Evolutionary conservation across 768 basidiomycete species (phyloP).

Genomic region (Crucibulum laeve): DNA sequence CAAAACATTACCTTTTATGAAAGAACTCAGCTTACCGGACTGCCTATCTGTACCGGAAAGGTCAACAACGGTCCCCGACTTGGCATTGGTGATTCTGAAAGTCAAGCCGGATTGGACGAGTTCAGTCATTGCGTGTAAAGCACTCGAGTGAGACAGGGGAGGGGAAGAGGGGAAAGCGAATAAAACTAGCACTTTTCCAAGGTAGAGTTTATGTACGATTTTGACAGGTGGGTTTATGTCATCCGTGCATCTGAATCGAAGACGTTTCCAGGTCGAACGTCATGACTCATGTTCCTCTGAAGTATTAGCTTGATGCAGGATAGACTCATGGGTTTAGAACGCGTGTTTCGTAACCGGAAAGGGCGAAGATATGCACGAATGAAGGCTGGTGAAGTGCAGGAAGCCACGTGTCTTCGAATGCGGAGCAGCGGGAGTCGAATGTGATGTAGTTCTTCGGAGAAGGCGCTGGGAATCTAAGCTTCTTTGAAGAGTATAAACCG

Average conservation of each 20-base stretch:
- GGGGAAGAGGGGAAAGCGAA: neutral
- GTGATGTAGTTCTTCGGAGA: too few species aligned
- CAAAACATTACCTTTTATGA: neutral
- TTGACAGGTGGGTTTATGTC: conserved; percentile 1
- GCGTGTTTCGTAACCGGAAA: neutral
- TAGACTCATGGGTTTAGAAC: neutral
- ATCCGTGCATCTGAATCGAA: neutral
- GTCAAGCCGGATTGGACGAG: conserved; percentile 29
- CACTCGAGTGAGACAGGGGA: neutral
- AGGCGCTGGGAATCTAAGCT: too few species aligned
- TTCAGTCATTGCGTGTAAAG: conserved; percentile 16
- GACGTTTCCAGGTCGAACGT: neutral
- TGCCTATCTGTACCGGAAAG: conserved; percentile 48
- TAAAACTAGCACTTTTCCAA: neutral
- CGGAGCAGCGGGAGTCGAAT: too few species aligned
- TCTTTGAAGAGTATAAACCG: too few species aligned
- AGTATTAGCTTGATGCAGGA: neutral
- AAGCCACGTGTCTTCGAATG: neutral
- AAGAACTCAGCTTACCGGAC: conserved; percentile 29
- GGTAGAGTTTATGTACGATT: neutral
- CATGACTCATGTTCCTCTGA: neutral
- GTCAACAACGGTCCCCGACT: conserved; percentile 49
- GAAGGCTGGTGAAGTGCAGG: neutral
- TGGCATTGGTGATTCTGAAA: conserved; percentile 47
- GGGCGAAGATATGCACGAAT: too few species aligned